A percentile compares a stretch with the other conserved stretches of the same genome.
phyloP scores from a whole-genome alignment of 2,329 filamentous ascomycete genomes.

The Mycosphaerella sp. region DNA sequence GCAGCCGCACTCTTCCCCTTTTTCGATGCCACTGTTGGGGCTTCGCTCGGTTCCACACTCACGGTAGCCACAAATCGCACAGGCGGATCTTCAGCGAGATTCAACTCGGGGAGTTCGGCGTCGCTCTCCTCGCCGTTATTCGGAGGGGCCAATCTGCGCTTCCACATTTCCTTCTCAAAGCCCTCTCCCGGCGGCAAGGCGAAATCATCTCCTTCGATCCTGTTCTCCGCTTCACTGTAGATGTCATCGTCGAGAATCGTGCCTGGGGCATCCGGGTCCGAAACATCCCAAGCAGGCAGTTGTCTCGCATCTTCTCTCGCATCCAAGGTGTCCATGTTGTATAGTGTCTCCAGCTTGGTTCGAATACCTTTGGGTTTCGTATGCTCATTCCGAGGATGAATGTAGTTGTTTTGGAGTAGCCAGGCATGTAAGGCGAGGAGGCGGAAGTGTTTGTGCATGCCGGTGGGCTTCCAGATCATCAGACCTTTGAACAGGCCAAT shows the following conservation, averaged over 20 bases:
- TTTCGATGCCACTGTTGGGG: conserved; percentile 18
- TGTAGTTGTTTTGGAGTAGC: conserved; percentile 32
- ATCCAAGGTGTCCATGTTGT: conserved; percentile 79
- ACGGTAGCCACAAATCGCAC: conserved; percentile 32
- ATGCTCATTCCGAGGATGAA: conserved; percentile 47
- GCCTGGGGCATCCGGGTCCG: background rate
- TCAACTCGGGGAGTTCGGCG: conserved; percentile 28
- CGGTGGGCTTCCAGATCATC: conserved; percentile 93
- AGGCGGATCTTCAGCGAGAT: conserved; percentile 29
- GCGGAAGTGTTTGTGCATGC: conserved; percentile 89
- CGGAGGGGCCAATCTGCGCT: conserved; percentile 28
- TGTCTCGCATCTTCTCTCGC: conserved; percentile 64
- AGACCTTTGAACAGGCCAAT: conserved; percentile 88
- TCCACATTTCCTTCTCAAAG: conserved; percentile 42
- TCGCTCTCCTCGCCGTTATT: conserved; percentile 20
- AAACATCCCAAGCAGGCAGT: conserved; percentile 36
- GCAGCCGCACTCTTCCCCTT: conserved; percentile 14
- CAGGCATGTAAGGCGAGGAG: conserved; percentile 65
- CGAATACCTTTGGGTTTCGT: conserved; percentile 88
- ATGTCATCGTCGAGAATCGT: conserved; percentile 34
- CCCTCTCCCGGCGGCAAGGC: conserved; percentile 36
- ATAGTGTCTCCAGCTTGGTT: conserved; percentile 75
- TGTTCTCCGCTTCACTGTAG: conserved; percentile 33
- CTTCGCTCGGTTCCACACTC: conserved; percentile 26
- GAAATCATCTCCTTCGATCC: conserved; percentile 38